Evolutionary conservation across 129 eudicot genomes (phyloP).

Genomic region (Smallanthus sonchifolius): DNA sequence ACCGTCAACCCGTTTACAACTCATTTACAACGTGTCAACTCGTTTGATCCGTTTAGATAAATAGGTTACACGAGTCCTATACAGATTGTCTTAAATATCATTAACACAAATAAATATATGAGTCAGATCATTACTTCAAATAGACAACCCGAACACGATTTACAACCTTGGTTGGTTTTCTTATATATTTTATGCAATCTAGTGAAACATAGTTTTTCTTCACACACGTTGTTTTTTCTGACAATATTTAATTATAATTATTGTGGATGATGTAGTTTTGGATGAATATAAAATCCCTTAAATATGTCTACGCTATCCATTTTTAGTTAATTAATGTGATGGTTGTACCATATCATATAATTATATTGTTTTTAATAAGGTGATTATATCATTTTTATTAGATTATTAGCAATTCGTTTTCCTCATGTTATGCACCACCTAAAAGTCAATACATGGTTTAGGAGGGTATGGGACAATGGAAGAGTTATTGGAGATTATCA

Average conservation of each 20-base stretch:
- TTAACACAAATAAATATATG: too few relatives aligned
- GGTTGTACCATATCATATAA: conserved; percentile 8
- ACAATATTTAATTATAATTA: conserved; percentile 1
- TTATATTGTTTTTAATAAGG: not conserved
- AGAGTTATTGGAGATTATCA: conserved; percentile 61
- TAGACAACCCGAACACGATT: too few relatives aligned
- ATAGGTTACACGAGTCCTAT: too few relatives aligned
- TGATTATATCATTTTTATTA: conserved; percentile 4
- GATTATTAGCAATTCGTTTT: not conserved
- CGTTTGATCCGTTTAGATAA: not conserved
- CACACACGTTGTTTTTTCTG: not conserved
- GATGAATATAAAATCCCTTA: not conserved
- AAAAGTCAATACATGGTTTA: conserved; percentile 23
- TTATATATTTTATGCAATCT: too few relatives aligned
- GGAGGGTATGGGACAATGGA: conserved; percentile 89
- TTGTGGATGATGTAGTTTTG: not conserved
- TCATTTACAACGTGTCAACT: not conserved
- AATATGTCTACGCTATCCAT: not conserved
- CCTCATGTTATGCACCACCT: conserved; percentile 17
- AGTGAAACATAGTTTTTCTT: too few relatives aligned
- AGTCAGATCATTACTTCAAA: too few relatives aligned
- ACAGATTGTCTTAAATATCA: too few relatives aligned
- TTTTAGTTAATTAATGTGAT: conserved; percentile 7
- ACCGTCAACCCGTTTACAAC: too few relatives aligned
- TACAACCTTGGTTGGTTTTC: too few relatives aligned